phyloP scores from a whole-genome alignment of 306 rosid species.

The Glycine latifolia region DNA sequence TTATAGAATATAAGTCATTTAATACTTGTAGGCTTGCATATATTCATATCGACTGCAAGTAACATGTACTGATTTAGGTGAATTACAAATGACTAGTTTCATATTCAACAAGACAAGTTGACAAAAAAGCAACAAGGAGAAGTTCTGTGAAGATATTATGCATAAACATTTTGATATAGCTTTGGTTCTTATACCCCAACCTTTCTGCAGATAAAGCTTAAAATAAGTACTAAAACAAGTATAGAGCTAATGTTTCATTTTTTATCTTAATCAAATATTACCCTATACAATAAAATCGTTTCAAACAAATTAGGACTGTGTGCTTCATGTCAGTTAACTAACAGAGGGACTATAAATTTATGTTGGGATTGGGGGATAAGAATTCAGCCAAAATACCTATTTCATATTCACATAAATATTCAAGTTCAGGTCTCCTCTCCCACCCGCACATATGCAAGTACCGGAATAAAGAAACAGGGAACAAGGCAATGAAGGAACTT shows the following conservation, averaged over 20 bases:
- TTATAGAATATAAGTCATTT: constrained; percentile 1
- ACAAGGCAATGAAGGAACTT: background rate
- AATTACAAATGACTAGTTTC: background rate
- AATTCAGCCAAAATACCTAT: constrained; percentile 9
- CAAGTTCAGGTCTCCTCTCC: background rate
- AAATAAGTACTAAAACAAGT: constrained; percentile 11
- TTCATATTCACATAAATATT: constrained; percentile 10
- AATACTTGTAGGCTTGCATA: background rate
- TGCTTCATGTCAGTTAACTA: background rate
- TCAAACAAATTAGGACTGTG: constrained; percentile 10
- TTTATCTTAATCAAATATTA: background rate
- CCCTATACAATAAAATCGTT: background rate
- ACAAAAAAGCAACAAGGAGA: background rate
- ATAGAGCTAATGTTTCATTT: background rate
- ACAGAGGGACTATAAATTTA: background rate
- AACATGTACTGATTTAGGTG: background rate
- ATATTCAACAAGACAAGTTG: background rate
- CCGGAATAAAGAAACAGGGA: background rate
- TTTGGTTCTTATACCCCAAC: background rate
- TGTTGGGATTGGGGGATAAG: no score
- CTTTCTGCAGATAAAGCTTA: constrained; percentile 29
- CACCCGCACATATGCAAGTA: no score
- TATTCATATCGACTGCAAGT: background rate
- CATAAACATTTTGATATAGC: background rate
- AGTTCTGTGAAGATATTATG: constrained; percentile 10